Conservation (phyloP, 2,329 filamentous ascomycete species). For the Colletotrichum australisinense region DNA sequence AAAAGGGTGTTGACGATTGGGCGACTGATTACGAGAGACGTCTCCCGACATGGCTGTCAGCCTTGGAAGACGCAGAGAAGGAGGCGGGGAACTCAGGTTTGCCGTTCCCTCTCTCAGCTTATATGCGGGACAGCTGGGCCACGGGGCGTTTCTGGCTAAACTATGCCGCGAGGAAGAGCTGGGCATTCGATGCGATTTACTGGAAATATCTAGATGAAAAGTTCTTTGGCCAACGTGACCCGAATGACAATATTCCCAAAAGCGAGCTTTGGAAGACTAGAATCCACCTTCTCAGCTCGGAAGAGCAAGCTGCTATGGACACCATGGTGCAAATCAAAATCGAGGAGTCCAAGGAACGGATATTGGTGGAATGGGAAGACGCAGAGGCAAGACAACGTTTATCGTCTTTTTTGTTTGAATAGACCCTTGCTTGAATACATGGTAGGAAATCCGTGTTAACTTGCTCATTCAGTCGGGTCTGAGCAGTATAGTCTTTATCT, state of each 20-base stretch:
- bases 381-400: not conserved
- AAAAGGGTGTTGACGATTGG: constrained; percentile 44
- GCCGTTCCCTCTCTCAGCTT: constrained; percentile 41
- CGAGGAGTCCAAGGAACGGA: constrained; percentile 30
- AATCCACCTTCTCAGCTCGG: constrained; percentile 37
- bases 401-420: not conserved
- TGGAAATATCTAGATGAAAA: constrained; percentile 50
- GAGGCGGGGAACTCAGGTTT: accelerated
- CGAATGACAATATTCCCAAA: constrained; percentile 32
- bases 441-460: too few relatives aligned
- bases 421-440: too few relatives aligned
- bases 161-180: constrained; percentile 50
- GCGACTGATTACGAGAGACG: constrained; percentile 44
- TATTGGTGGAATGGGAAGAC: not conserved
- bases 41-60: constrained; percentile 46
- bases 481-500: too few relatives aligned
- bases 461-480: too few relatives aligned
- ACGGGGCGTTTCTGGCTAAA: constrained; percentile 46
- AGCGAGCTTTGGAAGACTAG: constrained; percentile 33
- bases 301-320: constrained; percentile 41
- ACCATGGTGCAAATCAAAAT: constrained; percentile 39
- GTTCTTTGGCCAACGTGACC: constrained; percentile 43
- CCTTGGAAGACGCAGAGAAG: constrained; percentile 46
- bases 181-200: constrained; percentile 50
- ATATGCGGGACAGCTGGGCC: constrained; percentile 52